A percentile compares a stretch with the other conserved stretches of the same genome.
Conservation (phyloP, 192 early-diverging fungal species). For the Helicostylum pulchrum region DNA sequence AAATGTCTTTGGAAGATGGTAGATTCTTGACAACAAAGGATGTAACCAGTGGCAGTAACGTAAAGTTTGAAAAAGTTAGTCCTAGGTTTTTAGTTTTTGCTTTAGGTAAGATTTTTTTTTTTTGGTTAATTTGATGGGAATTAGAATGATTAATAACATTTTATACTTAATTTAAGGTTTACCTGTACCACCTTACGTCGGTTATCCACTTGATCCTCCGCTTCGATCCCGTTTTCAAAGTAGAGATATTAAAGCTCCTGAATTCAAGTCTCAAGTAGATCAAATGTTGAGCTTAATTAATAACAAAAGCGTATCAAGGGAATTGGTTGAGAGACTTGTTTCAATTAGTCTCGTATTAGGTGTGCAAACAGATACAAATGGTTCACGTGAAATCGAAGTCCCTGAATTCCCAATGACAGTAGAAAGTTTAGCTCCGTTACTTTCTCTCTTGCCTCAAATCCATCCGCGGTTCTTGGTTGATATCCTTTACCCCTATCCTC, state of each 20-base stretch:
- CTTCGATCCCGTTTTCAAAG: constrained; percentile 77
- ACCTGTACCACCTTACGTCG: constrained; percentile 66
- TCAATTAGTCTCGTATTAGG: constrained; percentile 55
- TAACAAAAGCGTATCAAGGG: constrained; percentile 34
- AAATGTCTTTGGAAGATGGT: constrained; percentile 82
- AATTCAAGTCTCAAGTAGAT: constrained; percentile 48
- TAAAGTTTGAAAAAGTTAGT: constrained; percentile 61
- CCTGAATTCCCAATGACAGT: constrained; percentile 61
- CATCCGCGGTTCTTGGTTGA: constrained; percentile 55
- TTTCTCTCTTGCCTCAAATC: constrained; percentile 41
- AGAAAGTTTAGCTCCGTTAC: constrained; percentile 43
- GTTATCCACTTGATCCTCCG: constrained; percentile 75
- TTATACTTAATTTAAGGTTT: constrained; percentile 41
- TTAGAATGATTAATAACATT: neutral
- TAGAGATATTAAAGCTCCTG: constrained; percentile 56
- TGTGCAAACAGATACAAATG: constrained; percentile 36
- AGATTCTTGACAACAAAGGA: constrained; percentile 62
- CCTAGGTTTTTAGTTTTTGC: constrained; percentile 73
- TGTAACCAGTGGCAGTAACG: constrained; percentile 43
- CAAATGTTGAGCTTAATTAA: constrained; percentile 42
- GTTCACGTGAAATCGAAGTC: constrained; percentile 41
- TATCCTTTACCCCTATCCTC: constrained; percentile 57
- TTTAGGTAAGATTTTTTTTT: too few relatives aligned
- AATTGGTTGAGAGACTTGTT: constrained; percentile 47
- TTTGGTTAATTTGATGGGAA: neutral